Base-by-base conservation (phyloP, 495 filamentous ascomycete genomes). In the Hyaloscypha bicolor region DNA sequence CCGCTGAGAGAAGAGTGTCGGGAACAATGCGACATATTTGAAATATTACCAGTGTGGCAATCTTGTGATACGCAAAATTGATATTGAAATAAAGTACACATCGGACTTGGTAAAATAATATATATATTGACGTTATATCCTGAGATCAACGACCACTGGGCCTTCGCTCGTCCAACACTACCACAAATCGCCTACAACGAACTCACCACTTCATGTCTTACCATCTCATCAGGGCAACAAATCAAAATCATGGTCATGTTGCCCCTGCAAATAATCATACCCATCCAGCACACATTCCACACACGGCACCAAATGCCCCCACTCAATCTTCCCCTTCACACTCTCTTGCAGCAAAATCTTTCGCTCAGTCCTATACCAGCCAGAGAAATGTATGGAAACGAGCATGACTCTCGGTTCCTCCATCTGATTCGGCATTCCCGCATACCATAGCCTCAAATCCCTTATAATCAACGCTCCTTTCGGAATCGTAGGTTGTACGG, bases 401-500 rank as follows among this genome's bases (percentile, higher is more conserved):
- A 89, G 74, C 85, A 88, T 86, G 39, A 88, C 80, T 45, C 86
- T 76, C 0, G 78, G 75, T 9, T 77, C 73, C 19, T 78, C 71
- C 8, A 78, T 81, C 29, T 75, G 66, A 66, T 88, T 89, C 11
- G 84, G 86, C 78, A 85, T 84, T 0, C 86, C 86, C 9, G 82
- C 84, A 73, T 88, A 25, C 25, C 25, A 25, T 25, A 25, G 25
- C 25, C 25, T 25, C 25, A 25, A 25, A 25, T 25, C 25, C 4
- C 86, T 76, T 9, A 88, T 68, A 31, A 86, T 71, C 11, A 88
- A 68, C 53, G 80, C 80, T 0, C 86, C 84, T 64, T 85, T 87
- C 33, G 79, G 77, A 2, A 85, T 76, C 3, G 72, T 62, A 0
- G 82, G 82, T 69, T 88, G 86, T 25, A 76, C 72, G 63, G 14